These are phyloP conservation scores for Chrysanthemum seticuspe DNA, from an alignment of 129 eudicot genomes.

Conservation along the genomic window DNA sequence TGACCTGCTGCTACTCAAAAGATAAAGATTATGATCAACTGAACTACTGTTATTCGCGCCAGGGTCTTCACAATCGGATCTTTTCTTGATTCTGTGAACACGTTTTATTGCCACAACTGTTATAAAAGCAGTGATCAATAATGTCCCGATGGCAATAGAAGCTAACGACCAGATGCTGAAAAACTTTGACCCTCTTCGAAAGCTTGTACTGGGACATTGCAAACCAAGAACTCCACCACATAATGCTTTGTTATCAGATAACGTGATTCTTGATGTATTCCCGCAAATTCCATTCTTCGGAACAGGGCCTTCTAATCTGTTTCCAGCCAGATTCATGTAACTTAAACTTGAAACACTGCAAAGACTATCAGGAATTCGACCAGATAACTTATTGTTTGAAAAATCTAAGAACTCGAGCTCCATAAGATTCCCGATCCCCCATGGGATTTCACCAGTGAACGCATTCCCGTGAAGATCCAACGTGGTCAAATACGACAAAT, in stretches of 20 bases:
- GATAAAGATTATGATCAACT: slow-evolving; percentile 51
- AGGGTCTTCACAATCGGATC: slow-evolving; percentile 37
- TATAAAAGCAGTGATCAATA: slow-evolving; percentile 34
- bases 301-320: slow-evolving; percentile 59
- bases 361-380: slow-evolving; percentile 53
- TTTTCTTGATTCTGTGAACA: slow-evolving; percentile 29
- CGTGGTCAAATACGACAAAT: slow-evolving; percentile 52
- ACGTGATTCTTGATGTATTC: slow-evolving; percentile 39
- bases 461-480: slow-evolving; percentile 68
- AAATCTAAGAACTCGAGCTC: slow-evolving; percentile 59
- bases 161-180: slow-evolving; percentile 42
- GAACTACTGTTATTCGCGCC: slow-evolving; percentile 41
- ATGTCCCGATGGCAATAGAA: slow-evolving; percentile 31
- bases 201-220: slow-evolving; percentile 43
- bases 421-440: slow-evolving; percentile 50
- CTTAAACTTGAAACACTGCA: slow-evolving; percentile 42
- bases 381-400: slow-evolving; percentile 47
- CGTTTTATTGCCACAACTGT: slow-evolving; percentile 41
- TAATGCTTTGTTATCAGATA: slow-evolving; percentile 58
- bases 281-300: slow-evolving; percentile 58
- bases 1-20: slow-evolving; percentile 72
- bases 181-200: slow-evolving; percentile 36
- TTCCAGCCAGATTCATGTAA: slow-evolving; percentile 45
- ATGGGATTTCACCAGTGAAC: slow-evolving; percentile 55
- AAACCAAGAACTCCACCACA: slow-evolving; percentile 60